Conservation (phyloP, 371 early-diverging fungal genomes). For the Rhizopus microsporus region DNA sequence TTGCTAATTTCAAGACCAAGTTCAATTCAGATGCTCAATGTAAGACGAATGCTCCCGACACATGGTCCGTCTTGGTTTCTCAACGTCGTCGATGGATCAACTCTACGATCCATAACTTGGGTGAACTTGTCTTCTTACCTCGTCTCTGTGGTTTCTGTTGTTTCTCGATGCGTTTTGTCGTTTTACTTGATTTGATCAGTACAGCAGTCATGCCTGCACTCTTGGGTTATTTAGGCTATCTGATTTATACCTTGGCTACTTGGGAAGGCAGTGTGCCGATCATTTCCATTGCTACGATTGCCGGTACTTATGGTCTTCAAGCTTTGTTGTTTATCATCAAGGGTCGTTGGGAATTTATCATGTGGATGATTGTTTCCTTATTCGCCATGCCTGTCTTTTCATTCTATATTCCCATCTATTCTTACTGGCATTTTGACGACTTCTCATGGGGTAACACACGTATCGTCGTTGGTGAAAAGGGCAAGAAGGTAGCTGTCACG, state of each 20-base stretch:
- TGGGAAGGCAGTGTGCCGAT: slow-evolving; percentile 40
- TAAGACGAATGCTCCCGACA: slow-evolving; percentile 95
- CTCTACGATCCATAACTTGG: slow-evolving; percentile 95
- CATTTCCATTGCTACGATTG: slow-evolving; percentile 67
- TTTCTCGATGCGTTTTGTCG: slow-evolving; percentile 99
- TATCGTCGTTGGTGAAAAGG: slow-evolving; percentile 76
- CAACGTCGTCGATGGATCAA: slow-evolving; percentile 99
- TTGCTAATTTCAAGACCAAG: slow-evolving; percentile 93
- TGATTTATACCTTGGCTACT: slow-evolving; percentile 63
- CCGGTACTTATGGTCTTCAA: slow-evolving; percentile 82
- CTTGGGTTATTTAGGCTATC: slow-evolving; percentile 79
- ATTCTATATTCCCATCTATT: slow-evolving; percentile 81
- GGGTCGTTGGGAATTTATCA: slow-evolving; percentile 88
- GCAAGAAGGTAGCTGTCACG: slow-evolving; percentile 59
- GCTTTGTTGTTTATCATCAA: slow-evolving; percentile 83
- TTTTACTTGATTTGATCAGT: slow-evolving; percentile 90
- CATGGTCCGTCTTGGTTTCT: slow-evolving; percentile 91
- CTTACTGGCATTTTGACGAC: slow-evolving; percentile 98
- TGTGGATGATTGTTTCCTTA: slow-evolving; percentile 94
- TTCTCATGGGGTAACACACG: slow-evolving; percentile 99
- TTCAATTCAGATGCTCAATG: slow-evolving; percentile 97
- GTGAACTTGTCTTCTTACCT: slow-evolving; percentile 86
- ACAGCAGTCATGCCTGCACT: slow-evolving; percentile 94
- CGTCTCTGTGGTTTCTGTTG: slow-evolving; percentile 96
- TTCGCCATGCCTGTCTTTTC: slow-evolving; percentile 83